Evolutionary conservation across 352 stramenopile genomes (phyloP), one percentile per base, ranked within the genome.

Genomic region (Phytopythium delawarense): DNA sequence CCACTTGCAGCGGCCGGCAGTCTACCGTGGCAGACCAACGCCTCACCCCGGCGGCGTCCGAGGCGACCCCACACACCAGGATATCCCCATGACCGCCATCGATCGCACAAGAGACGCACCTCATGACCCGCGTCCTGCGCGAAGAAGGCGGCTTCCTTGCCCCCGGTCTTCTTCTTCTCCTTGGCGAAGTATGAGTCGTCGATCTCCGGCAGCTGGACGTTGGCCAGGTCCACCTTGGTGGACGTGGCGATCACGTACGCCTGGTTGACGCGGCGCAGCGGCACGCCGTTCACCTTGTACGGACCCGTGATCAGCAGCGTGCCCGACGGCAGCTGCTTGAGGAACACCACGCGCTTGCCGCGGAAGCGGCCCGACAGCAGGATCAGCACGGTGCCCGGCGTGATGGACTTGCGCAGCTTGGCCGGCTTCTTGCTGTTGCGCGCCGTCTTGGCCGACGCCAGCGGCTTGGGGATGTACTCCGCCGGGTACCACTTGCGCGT

Each of bases 281-380:
- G 97, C 35, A 99, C 96, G 70, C 96, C 96, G 82, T 99, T 99
- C 61, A 99, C 87, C 81, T 97, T 96, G 88, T 98, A 99, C 25
- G 97, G 97, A 57, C 96, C 97, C 40, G 93, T 97, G 46, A 99
- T 92, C 32, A 99, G 79, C 21, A 99, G 76, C 52, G 98, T 88
- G 67, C 97, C 97, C 42, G 94, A 99, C 60, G 90, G 81, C 46
- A 99, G 84, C 60, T 96, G 81, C 83, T 99, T 99, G 28, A 99
- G 84, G 81, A 98, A 99, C 34, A 99, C 96, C n/a, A 99, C 96
- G 66, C 97, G 92, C 91, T 99, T 99, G 83, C 97, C 97, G 75
- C 94, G 89, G 87, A 99, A 99, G 72, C 97, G 93, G 61, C 97
- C 97, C 42, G 94, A 95, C 18, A 99, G 84, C 63, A 99, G 79